These are phyloP conservation scores for Skeletonema potamos DNA, from an alignment of 108 stramenopile genomes.

Conservation along the genomic window DNA sequence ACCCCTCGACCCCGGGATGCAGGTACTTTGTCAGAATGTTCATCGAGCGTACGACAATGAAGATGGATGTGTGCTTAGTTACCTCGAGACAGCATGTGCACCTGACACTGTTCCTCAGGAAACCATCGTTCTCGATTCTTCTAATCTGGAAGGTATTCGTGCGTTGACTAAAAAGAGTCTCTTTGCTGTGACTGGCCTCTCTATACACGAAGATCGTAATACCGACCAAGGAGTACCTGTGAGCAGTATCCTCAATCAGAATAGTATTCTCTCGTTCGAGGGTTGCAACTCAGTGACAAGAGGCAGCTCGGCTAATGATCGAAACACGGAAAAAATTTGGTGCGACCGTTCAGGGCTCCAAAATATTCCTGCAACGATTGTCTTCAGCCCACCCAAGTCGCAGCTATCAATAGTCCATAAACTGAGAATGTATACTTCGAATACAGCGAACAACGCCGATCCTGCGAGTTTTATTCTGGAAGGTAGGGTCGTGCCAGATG, in stretches of 20 bases:
- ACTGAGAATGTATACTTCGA: neutral
- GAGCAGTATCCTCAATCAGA: neutral
- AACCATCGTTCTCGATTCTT: constrained; percentile 13
- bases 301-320: neutral
- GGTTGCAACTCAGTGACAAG: neutral
- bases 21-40: constrained; percentile 40
- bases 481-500: neutral
- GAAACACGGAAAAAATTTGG: neutral
- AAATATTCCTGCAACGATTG: neutral
- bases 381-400: neutral
- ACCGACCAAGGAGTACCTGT: neutral
- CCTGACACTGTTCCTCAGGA: constrained; percentile 17
- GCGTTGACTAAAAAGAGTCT: constrained; percentile 42
- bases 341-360: neutral
- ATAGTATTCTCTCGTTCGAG: neutral
- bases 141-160: constrained; percentile 12
- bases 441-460: neutral
- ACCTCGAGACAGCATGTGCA: constrained; percentile 22
- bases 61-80: constrained; percentile 41
- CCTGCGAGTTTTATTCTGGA: constrained; percentile 1
- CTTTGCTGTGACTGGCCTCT: constrained; percentile 50
- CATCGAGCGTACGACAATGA: constrained; percentile 46
- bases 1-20: constrained; percentile 7
- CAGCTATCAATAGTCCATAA: neutral
- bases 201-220: constrained; percentile 9